Percentiles rank a stretch among this genome's conserved stretches.
phyloP scores from a whole-genome alignment of 2,329 filamentous ascomycete species.

The Nakataea oryzae region DNA sequence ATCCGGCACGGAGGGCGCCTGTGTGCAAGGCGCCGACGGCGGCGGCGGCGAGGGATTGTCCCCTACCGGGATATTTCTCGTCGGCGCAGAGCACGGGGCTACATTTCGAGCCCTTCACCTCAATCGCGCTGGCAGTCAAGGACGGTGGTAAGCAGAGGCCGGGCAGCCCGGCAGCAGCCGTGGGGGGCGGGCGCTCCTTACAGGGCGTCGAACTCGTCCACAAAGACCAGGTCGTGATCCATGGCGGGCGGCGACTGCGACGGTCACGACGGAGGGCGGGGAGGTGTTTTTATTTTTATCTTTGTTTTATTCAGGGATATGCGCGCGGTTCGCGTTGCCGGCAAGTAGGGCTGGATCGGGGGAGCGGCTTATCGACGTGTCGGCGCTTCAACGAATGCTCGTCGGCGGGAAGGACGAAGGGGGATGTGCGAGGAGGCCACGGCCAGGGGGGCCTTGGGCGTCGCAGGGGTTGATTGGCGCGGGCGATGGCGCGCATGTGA shows the following conservation, averaged over 20 bases:
- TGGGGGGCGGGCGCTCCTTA: constrained; percentile 21
- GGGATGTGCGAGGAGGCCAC: not conserved
- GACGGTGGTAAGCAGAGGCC: not conserved
- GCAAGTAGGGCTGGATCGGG: too few species aligned
- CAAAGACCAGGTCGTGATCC: constrained; percentile 30
- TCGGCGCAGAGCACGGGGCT: not conserved
- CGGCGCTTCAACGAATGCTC: too few species aligned
- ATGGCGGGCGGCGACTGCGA: constrained; percentile 4
- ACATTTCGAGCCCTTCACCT: constrained; percentile 20
- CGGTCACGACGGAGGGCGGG: too few species aligned
- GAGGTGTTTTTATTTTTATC: too few species aligned
- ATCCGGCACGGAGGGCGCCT: too few species aligned
- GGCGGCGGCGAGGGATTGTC: too few species aligned
- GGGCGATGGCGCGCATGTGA: not conserved
- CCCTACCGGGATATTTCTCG: constrained; percentile 24
- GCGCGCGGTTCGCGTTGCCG: too few species aligned
- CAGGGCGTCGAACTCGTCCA: constrained; percentile 46
- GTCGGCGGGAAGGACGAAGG: too few species aligned
- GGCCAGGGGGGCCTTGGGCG: too few species aligned
- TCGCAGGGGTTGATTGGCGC: not conserved
- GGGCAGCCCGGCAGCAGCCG: not conserved
- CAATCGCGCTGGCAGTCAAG: constrained; percentile 22
- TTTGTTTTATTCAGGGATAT: too few species aligned
- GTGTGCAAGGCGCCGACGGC: not conserved
- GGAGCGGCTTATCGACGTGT: too few species aligned